Evolutionary conservation across 2,329 filamentous ascomycete species (phyloP), one percentile per base, ranked within the genome.

Genomic region (Ceratocystis huliohia): DNA sequence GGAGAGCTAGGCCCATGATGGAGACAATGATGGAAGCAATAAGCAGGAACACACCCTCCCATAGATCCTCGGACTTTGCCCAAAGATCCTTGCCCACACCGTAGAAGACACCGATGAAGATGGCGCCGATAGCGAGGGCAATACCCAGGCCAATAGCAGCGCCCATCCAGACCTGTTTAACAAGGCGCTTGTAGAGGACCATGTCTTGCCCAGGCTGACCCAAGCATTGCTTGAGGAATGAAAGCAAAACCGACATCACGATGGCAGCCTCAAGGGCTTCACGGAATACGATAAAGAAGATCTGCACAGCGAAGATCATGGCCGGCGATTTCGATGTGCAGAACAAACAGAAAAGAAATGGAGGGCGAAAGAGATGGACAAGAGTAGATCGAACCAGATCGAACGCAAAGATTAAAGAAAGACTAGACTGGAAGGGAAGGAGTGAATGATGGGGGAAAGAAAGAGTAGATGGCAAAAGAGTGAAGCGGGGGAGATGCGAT

Each of bases 261-360:
- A 96, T 91, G 72, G 83, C 86, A 0, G 88, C 88, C 78, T 96
- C 91, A 61, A 96, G 79, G 53, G 85, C 85, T 77, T 96, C 91
- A 73, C 91, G 86, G 74, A 96, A 94, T 76, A 89, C 86, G 74
- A 96, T 89, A 78, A 96, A 92, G 78, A 96, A 96, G 66, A 96
- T 84, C 70, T 88, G 88, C 25, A 91, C 84, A 69, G 88, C 83
- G 75, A 91, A 91, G 67, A 91, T 85, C 73, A 68, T 88, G 83
- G 68, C 82, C 80, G 74, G 86, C 85, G 78, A 83, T 86, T 69
- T 61, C 46, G 44, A 30, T 20, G 28, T 22, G 1, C 8, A 37
- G 61, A n/a, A 28, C 28, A 20, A 50, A 61, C 37, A 28, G 25
- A 25, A 66, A 37, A 28, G 59, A 41, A 45, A 44, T 17, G 17